Base-by-base conservation (phyloP, 768 basidiomycete species). In the Artomyces pyxidatus region DNA sequence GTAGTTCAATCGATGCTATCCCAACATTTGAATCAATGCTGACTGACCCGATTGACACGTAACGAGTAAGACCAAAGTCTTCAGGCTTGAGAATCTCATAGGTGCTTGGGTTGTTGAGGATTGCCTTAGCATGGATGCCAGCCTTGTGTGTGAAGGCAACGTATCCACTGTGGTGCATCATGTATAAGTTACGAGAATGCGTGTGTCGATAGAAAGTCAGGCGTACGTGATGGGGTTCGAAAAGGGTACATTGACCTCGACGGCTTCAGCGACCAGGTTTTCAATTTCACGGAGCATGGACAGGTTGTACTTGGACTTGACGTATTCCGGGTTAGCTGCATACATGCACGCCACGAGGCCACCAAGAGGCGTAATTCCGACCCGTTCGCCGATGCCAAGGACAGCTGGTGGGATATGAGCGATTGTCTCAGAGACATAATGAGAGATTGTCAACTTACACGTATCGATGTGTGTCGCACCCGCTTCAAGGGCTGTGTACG, bases 111-210 rank as follows among this genome's bases (percentile, higher is more conserved):
- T 99, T 99, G 74, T 97, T 96, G 55, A 94, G 81, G 68, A 99
- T 99, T 32, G 96, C 96, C 78, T 99, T 99, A 71, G 96, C 96
- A 69, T 99, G 96, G 56, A 99, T 99, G 65, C 96, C 96, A 19
- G 96, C 96, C 84, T 99, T 98, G 83, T 98, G 96, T 23, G 96
- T 99, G 75, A 99, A 99, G 3, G 96, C 96, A 64, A 96, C 98
- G 71, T 97, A 99, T 14, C 96, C 96, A 48, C 94, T 97, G 37
- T 7, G n/a, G 37, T 9, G 10, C 16, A 45, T 43, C 12, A 32
- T 19, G 16, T 42, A 29, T 21, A 48, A 14, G 17, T 22, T 37
- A 45, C 16, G 40, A 22, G 17, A 37, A 39, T 4, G 42, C 5
- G 14, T 21, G 11, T 28, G n/a, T 11, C 4, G 26, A 6, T 10